Percentiles rank a stretch among this genome's conserved stretches.
Conservation (phyloP, 352 stramenopile species). For the Globisporangium echinulatum region DNA sequence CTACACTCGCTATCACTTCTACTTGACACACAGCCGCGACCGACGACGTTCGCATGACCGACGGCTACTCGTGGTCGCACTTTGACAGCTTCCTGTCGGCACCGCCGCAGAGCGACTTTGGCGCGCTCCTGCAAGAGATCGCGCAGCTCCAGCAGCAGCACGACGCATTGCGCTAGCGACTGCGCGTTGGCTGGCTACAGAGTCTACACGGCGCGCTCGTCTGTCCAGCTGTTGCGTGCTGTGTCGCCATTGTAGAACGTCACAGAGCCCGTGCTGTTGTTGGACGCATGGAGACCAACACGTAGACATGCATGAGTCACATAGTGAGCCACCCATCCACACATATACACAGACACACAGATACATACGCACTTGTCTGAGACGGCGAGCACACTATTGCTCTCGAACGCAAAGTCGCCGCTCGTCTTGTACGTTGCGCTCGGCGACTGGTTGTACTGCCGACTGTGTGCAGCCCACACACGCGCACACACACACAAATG, state of each 20-base stretch:
- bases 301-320: neutral
- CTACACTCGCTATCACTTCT: neutral
- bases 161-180: conserved; percentile 15
- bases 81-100: conserved; percentile 57
- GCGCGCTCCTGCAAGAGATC: conserved; percentile 62
- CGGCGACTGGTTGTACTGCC: conserved; percentile 7
- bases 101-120: conserved; percentile 35
- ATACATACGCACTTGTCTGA: conserved; percentile 56
- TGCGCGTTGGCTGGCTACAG: too few species aligned
- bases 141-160: conserved; percentile 32
- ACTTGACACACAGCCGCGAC: conserved; percentile 16
- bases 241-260: conserved; percentile 37
- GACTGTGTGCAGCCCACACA: neutral
- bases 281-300: too few species aligned
- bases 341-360: neutral
- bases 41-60: conserved; percentile 42
- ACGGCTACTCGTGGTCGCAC: conserved; percentile 80
- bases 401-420: conserved; percentile 58
- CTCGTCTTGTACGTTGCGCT: conserved; percentile 60
- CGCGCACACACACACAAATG: neutral
- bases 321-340: neutral
- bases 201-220: conserved; percentile 10
- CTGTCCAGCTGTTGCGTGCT: conserved; percentile 7
- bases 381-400: conserved; percentile 42
- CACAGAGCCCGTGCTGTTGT: conserved; percentile 36